Evolutionary conservation across 768 basidiomycete species (phyloP).

Genomic region (Calvatia gigantea): DNA sequence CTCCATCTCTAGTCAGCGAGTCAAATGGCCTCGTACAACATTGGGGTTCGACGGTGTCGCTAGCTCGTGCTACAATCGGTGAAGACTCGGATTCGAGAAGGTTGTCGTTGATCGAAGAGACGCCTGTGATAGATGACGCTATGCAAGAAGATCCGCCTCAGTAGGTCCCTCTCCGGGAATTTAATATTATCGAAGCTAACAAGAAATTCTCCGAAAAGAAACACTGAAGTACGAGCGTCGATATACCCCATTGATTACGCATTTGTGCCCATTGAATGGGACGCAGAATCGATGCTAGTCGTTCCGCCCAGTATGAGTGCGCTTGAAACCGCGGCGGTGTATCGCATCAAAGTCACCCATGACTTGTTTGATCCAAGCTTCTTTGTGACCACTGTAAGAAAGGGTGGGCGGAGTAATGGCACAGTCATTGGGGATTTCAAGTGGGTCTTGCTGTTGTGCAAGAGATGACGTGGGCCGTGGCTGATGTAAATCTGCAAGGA

Average conservation of each 20-base stretch:
- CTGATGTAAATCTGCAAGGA: background rate
- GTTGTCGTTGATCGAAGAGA: constrained; percentile 1
- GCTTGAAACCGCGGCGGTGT: constrained; percentile 16
- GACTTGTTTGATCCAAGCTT: constrained; percentile 20
- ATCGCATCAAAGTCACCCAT: constrained; percentile 16
- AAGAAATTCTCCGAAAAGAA: too few species aligned
- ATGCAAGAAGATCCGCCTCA: background rate
- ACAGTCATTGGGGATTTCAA: constrained; percentile 18
- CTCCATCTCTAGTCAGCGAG: background rate
- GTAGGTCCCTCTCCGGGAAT: background rate
- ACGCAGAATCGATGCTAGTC: constrained; percentile 7
- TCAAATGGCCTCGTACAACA: background rate
- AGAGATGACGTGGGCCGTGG: too few species aligned
- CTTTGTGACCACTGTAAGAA: constrained; percentile 17
- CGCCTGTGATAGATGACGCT: background rate
- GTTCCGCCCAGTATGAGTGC: constrained; percentile 14
- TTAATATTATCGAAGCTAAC: background rate
- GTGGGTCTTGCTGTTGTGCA: constrained; percentile 11
- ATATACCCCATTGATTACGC: constrained; percentile 6
- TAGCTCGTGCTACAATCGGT: constrained; percentile 6
- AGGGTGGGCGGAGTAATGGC: constrained; percentile 14
- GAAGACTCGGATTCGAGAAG: constrained; percentile 7
- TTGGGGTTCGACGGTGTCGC: background rate
- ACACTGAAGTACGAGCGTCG: constrained; percentile 3
- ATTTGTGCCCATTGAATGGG: background rate